Evolutionary conservation across 2,329 filamentous ascomycete species (phyloP).

Genomic region (Trichoderma cornu-damae): DNA sequence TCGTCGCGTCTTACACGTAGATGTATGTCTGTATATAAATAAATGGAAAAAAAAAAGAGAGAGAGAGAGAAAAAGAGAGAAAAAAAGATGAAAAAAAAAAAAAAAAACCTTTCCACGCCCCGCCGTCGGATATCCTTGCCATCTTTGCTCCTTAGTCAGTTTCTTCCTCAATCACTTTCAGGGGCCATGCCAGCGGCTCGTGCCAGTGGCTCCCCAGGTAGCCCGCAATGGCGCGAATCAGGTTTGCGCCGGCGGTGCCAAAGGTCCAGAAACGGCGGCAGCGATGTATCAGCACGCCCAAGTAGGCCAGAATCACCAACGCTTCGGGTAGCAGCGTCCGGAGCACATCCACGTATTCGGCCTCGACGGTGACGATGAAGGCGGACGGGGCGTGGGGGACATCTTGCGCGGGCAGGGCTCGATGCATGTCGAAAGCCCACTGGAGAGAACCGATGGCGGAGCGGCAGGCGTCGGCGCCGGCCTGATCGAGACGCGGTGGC

Average conservation of each 20-base stretch:
- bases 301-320: constrained; percentile 45
- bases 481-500: constrained; percentile 21
- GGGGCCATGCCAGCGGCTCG: constrained; percentile 32
- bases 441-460: constrained; percentile 30
- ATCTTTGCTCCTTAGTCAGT: constrained; percentile 21
- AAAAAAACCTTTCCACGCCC: too few relatives aligned
- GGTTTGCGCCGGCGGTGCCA: constrained; percentile 29
- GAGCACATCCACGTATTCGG: constrained; percentile 34
- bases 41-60: too few relatives aligned
- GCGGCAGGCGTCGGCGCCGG: constrained; percentile 29
- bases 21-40: too few relatives aligned
- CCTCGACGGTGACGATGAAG: constrained; percentile 31
- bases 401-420: constrained; percentile 23
- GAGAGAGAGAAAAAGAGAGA: too few relatives aligned
- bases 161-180: constrained; percentile 29
- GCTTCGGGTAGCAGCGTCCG: constrained; percentile 37
- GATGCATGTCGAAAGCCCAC: constrained; percentile 33
- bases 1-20: not conserved
- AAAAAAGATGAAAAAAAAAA: too few relatives aligned
- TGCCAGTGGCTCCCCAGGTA: constrained; percentile 34
- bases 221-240: constrained; percentile 31
- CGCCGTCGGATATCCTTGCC: not conserved
- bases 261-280: constrained; percentile 39
- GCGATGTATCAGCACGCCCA: constrained; percentile 44
- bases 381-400: constrained; percentile 31